phyloP scores from a whole-genome alignment of 768 basidiomycete species.

The Neoboletus brunneissimus region DNA sequence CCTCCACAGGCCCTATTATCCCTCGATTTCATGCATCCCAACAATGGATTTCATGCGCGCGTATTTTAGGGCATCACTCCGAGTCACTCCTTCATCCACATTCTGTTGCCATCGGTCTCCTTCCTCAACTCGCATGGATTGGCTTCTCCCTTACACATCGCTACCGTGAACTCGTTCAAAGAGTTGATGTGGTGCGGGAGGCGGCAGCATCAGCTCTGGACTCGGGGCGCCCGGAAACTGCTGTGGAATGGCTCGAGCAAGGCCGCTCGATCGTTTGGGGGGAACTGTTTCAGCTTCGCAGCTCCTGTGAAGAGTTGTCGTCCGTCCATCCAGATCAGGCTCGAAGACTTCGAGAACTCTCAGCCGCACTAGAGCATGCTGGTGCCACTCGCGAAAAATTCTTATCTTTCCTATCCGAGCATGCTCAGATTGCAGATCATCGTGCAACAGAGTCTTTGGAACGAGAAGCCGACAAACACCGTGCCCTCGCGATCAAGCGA shows the following conservation, averaged over 20 bases:
- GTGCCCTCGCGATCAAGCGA: background rate
- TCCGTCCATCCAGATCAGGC: slow-evolving; percentile 4
- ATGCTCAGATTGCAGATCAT: background rate
- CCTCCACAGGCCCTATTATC: too few species aligned
- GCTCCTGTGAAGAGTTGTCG: slow-evolving; percentile 2
- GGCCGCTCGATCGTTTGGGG: slow-evolving; percentile 16
- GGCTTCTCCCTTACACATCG: background rate
- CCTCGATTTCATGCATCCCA: too few species aligned
- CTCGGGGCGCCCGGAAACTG: background rate
- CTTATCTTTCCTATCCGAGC: background rate
- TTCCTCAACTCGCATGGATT: background rate
- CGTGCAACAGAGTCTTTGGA: background rate
- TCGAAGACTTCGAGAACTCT: background rate
- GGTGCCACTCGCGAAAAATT: background rate
- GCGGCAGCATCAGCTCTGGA: slow-evolving; percentile 9
- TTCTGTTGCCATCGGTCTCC: background rate
- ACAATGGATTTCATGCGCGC: too few species aligned
- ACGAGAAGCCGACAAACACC: background rate
- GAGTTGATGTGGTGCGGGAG: background rate
- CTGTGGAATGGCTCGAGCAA: slow-evolving; percentile 22
- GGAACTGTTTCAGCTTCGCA: slow-evolving; percentile 12
- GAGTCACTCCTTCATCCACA: too few species aligned
- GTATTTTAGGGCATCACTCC: too few species aligned
- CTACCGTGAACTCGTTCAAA: background rate
- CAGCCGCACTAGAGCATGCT: background rate